phyloP scores from a whole-genome alignment of 805 yeast genomes.

The Candida lessepsii region DNA sequence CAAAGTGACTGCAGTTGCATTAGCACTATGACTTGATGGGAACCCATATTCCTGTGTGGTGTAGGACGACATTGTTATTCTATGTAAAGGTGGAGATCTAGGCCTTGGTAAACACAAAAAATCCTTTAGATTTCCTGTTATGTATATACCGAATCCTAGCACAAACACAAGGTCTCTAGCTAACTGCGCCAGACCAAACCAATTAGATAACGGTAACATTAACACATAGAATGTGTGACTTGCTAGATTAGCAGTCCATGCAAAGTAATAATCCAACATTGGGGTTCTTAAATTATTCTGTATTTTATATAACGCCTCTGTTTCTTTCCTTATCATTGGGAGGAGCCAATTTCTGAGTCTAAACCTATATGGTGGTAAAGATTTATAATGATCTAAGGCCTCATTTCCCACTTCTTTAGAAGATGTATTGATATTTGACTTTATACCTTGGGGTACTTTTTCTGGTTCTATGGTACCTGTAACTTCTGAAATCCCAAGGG shows the following conservation, averaged over 20 bases:
- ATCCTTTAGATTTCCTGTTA: conserved; percentile 79
- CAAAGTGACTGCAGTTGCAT: conserved; percentile 80
- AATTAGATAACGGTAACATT: conserved; percentile 79
- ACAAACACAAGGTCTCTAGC: conserved; percentile 62
- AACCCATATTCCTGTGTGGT: conserved; percentile 94
- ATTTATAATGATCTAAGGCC: conserved; percentile 62
- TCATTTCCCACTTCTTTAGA: conserved; percentile 70
- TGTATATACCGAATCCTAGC: conserved; percentile 66
- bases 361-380: conserved; percentile 52
- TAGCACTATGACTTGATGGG: conserved; percentile 92
- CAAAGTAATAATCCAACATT: conserved; percentile 68
- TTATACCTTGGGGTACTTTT: background rate
- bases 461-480: background rate
- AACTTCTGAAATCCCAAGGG: no score
- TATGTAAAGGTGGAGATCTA: conserved; percentile 81
- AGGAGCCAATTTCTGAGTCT: conserved; percentile 51
- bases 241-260: conserved; percentile 86
- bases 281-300: conserved; percentile 54
- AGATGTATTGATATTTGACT: conserved; percentile 6
- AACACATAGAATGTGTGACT: conserved; percentile 92
- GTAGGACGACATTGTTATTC: conserved; percentile 87
- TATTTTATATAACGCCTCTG: conserved; percentile 52
- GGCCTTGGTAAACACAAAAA: conserved; percentile 90
- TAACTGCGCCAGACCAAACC: conserved; percentile 65
- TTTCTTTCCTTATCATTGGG: conserved; percentile 63